These are phyloP conservation scores for Astrothelium subdiscretum DNA, from an alignment of 495 filamentous ascomycete species.

Conservation along the genomic window DNA sequence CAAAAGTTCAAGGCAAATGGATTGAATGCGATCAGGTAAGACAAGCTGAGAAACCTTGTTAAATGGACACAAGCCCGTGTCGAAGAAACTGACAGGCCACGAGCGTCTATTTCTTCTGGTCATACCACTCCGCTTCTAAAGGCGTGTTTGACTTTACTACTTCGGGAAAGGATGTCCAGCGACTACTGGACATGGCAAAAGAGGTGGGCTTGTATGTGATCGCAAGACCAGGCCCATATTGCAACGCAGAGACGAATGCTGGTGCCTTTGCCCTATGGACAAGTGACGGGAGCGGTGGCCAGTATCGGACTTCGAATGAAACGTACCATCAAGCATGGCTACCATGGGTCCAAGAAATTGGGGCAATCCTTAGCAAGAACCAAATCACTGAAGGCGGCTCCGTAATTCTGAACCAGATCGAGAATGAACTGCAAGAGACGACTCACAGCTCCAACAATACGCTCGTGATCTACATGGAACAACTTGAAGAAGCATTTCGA, in stretches of 20 bases:
- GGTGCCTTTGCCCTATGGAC: slow-evolving; percentile 54
- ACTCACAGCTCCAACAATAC: slow-evolving; percentile 34
- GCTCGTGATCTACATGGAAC: slow-evolving; percentile 46
- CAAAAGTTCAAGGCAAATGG: slow-evolving; percentile 51
- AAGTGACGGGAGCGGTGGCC: slow-evolving; percentile 44
- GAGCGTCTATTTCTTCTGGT: slow-evolving; percentile 46
- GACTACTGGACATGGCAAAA: slow-evolving; percentile 44
- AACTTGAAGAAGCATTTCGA: slow-evolving; percentile 39
- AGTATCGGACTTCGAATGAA: slow-evolving; percentile 35
- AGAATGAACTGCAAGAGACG: slow-evolving; percentile 40
- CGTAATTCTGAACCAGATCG: slow-evolving; percentile 45
- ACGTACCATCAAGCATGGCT: slow-evolving; percentile 42
- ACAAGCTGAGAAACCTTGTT: background rate
- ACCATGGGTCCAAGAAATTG: slow-evolving; percentile 11
- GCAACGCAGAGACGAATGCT: slow-evolving; percentile 40
- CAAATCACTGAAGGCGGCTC: slow-evolving; percentile 47
- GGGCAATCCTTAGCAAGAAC: slow-evolving; percentile 20
- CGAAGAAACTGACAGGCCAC: background rate
- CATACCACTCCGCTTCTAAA: slow-evolving; percentile 40
- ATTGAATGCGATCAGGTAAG: slow-evolving; percentile 36
- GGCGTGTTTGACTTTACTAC: slow-evolving; percentile 43
- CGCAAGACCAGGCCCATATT: slow-evolving; percentile 46
- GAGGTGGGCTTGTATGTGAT: slow-evolving; percentile 47
- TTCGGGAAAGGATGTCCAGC: slow-evolving; percentile 42
- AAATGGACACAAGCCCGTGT: background rate